Percentiles rank a stretch among this genome's conserved stretches.
phyloP scores from a whole-genome alignment of 352 stramenopile species.

The Phytophthora europaea region DNA sequence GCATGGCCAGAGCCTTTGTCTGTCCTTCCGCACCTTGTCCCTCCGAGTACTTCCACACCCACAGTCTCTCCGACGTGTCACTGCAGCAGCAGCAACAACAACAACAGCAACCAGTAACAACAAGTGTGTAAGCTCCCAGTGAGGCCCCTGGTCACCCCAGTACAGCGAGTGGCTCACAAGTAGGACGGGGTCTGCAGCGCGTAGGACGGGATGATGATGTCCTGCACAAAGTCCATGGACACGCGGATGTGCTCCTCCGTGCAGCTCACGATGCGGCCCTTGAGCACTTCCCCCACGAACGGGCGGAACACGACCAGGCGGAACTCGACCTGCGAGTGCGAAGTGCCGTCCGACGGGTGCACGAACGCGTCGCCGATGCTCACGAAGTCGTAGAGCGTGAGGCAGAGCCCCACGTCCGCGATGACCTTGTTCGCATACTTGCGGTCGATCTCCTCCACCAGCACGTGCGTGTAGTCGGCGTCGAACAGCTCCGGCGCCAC shows the following conservation, averaged over 20 bases:
- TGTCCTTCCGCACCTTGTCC: conserved; percentile 40
- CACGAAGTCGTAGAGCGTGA: conserved; percentile 92
- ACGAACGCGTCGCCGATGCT: conserved; percentile 88
- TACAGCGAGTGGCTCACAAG: conserved; percentile 43
- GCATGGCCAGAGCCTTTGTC: too few species aligned
- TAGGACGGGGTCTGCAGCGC: conserved; percentile 90
- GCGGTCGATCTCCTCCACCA: conserved; percentile 91
- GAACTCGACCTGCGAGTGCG: conserved; percentile 91
- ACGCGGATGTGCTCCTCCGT: conserved; percentile 91
- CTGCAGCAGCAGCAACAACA: conserved; percentile 29
- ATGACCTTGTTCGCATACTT: conserved; percentile 94
- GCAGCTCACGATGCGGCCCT: conserved; percentile 90
- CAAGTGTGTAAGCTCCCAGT: too few species aligned
- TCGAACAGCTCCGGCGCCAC: conserved; percentile 85
- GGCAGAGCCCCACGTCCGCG: conserved; percentile 87
- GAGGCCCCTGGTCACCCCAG: not conserved
- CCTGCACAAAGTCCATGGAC: conserved; percentile 92
- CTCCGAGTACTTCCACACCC: conserved; percentile 91
- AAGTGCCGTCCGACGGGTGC: conserved; percentile 87
- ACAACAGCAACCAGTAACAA: not conserved
- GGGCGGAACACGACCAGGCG: conserved; percentile 91
- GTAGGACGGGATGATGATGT: conserved; percentile 92
- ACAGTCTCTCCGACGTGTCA: conserved; percentile 80
- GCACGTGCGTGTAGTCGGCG: conserved; percentile 85
- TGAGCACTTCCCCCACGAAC: conserved; percentile 90